Evolutionary conservation across 1,284 basidiomycete species (phyloP), one percentile per base, ranked within the genome.

Genomic region (Ganoderma meredithae): DNA sequence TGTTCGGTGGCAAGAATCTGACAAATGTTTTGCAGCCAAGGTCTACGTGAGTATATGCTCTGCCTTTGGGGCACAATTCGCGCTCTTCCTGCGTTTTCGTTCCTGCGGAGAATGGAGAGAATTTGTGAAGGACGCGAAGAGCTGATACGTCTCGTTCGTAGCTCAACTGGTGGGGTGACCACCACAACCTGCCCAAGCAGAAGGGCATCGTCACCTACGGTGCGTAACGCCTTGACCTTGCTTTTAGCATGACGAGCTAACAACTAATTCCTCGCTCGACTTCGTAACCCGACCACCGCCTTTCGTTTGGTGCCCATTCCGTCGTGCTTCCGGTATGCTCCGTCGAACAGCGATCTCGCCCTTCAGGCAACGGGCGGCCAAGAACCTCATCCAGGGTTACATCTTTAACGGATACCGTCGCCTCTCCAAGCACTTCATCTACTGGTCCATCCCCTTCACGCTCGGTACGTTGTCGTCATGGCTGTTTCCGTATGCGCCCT

Each of bases 141-240:
- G 39, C 49, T 70, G 31, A 67, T 27, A 10, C 13, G 47, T 22
- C 22, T n/a, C 31, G 15, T 68, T n/a, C 43, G 10, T 53, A 97
- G 95, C 92, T 88, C 81, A 84, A 91, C 65, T 97, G 96, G 96
- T 98, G 96, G 96, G 96, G 96, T 83, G 91, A 93, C 82, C 88
- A 89, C 78, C 88, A 89, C 78, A 86, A 86, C 69, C 85, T 83
- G 53, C 73, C 81, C 62, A 90, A 85, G 81, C 94, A 96, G 79
- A 95, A 88, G 82, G 95, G 95, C 69, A 85, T 97, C 71, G 82
- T 87, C 66, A 82, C 85, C 76, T 98, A 98, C 85, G 85, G 96
- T 97, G 76, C 81, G 93, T 86, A 44, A 40, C 12, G 17, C 8
- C 17, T 31, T 53, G 55, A 41, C 13, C 15, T 19, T 44, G 25